Percentiles rank a stretch among this genome's conserved stretches.
These are phyloP conservation scores for Phaeosphaeria sp. DNA, from an alignment of 2,329 filamentous ascomycete genomes.

Conservation along the genomic window DNA sequence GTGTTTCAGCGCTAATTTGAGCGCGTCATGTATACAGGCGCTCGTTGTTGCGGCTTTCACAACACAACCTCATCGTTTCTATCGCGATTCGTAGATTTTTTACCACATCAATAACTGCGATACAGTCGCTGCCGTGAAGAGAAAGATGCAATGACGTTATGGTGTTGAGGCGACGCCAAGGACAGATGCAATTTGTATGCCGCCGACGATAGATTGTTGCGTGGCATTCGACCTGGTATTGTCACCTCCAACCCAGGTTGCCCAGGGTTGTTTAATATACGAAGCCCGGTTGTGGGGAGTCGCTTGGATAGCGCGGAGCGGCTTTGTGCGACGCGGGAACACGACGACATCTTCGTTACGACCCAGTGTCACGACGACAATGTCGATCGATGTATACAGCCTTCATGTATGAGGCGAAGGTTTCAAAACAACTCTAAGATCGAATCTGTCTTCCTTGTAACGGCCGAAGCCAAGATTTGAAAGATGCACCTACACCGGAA, in stretches of 20 bases:
- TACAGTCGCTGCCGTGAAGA: not conserved
- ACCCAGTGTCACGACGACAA: not conserved
- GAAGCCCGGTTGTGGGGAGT: constrained; percentile 18
- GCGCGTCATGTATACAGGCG: not conserved
- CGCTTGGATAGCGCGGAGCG: constrained; percentile 12
- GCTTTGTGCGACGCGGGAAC: constrained; percentile 1
- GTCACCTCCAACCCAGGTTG: constrained; percentile 10
- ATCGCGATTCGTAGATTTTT: not conserved
- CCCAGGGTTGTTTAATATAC: constrained; percentile 15
- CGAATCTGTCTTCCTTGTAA: not conserved
- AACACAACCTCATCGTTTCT: not conserved
- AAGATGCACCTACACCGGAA: not conserved
- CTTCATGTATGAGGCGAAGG: not conserved
- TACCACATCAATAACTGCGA: not conserved
- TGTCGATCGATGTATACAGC: not conserved
- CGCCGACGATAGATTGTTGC: constrained; percentile 21
- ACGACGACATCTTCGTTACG: not conserved
- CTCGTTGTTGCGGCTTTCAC: not conserved
- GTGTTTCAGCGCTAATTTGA: not conserved
- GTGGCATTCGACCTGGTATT: constrained; percentile 17
- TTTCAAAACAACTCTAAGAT: not conserved
- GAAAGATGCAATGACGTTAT: not conserved
- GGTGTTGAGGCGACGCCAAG: not conserved
- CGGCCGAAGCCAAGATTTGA: not conserved
- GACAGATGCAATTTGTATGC: constrained; percentile 16